Percentiles rank a stretch among this genome's conserved stretches.
phyloP scores from a whole-genome alignment of 805 yeast genomes.

The Hemisphaericaspora nanyangensis region DNA sequence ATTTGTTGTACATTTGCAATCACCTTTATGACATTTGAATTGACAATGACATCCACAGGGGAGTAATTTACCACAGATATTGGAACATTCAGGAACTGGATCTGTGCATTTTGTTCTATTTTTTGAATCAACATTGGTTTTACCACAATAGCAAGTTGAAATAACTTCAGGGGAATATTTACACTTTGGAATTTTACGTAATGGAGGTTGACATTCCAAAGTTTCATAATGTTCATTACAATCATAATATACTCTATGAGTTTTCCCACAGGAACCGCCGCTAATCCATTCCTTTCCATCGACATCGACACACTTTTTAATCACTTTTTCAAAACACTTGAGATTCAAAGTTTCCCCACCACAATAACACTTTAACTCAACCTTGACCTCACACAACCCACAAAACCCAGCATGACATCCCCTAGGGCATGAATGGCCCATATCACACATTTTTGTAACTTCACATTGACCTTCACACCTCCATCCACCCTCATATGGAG shows the following conservation, averaged over 20 bases:
- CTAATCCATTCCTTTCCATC: conserved; percentile 25
- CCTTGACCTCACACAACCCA: conserved; percentile 58
- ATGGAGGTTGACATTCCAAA: conserved; percentile 50
- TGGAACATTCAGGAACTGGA: conserved; percentile 72
- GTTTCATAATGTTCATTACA: conserved; percentile 62
- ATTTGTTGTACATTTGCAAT: conserved; percentile 60
- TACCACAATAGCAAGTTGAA: conserved; percentile 80
- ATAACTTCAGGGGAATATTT: conserved; percentile 57
- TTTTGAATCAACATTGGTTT: conserved; percentile 42
- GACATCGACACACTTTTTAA: conserved; percentile 28
- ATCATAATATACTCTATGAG: conserved; percentile 49
- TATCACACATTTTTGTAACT: conserved; percentile 52
- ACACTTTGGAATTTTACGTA: conserved; percentile 37
- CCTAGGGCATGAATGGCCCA: conserved; percentile 61
- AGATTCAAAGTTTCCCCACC: conserved; percentile 49
- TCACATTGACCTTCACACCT: conserved; percentile 60
- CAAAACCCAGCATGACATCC: conserved; percentile 81
- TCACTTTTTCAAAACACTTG: conserved; percentile 42
- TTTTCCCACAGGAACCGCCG: conserved; percentile 27
- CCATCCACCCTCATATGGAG: conserved; percentile 69
- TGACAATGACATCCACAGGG: conserved; percentile 74
- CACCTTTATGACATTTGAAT: conserved; percentile 72
- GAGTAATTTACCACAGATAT: conserved; percentile 57
- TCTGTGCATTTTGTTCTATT: conserved; percentile 64
- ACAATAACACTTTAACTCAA: conserved; percentile 66